Conservation (phyloP, 2,329 filamentous ascomycete species). For the Talaromyces sp. region DNA sequence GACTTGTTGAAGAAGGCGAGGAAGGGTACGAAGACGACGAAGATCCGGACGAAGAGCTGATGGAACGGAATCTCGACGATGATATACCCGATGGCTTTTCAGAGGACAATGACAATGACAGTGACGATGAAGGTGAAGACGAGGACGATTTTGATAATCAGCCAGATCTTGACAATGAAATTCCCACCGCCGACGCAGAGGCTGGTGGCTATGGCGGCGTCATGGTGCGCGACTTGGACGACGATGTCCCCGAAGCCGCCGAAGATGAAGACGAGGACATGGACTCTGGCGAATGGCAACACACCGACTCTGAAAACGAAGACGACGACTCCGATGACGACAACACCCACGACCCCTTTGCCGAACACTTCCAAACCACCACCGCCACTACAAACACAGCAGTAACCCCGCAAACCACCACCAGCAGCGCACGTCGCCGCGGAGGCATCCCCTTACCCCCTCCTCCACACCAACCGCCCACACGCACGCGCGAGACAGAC, state of each 20-base stretch:
- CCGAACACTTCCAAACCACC: slow-evolving; percentile 22
- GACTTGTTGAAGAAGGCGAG: slow-evolving; percentile 37
- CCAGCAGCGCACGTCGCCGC: background rate
- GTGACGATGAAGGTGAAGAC: slow-evolving; percentile 35
- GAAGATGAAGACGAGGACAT: slow-evolving; percentile 49
- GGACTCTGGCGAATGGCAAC: slow-evolving; percentile 59
- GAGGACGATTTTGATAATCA: slow-evolving; percentile 39
- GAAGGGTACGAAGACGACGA: slow-evolving; percentile 50
- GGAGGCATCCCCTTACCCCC: slow-evolving; percentile 21
- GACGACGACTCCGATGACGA: slow-evolving; percentile 39
- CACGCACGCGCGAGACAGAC: slow-evolving; percentile 29
- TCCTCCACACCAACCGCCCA: slow-evolving; percentile 20
- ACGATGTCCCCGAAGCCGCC: slow-evolving; percentile 60
- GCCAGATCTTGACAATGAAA: slow-evolving; percentile 53
- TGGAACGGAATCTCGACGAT: slow-evolving; percentile 63
- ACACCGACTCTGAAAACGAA: slow-evolving; percentile 69
- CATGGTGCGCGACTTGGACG: slow-evolving; percentile 67
- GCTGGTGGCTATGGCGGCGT: slow-evolving; percentile 50
- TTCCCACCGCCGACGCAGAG: slow-evolving; percentile 51
- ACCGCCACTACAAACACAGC: slow-evolving; percentile 5
- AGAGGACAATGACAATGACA: slow-evolving; percentile 40
- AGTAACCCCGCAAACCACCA: background rate
- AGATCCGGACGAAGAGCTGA: slow-evolving; percentile 42
- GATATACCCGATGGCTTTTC: slow-evolving; percentile 62
- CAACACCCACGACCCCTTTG: slow-evolving; percentile 23